phyloP scores from a whole-genome alignment of 2,329 filamentous ascomycete genomes.

The Intubia oerlemansii region DNA sequence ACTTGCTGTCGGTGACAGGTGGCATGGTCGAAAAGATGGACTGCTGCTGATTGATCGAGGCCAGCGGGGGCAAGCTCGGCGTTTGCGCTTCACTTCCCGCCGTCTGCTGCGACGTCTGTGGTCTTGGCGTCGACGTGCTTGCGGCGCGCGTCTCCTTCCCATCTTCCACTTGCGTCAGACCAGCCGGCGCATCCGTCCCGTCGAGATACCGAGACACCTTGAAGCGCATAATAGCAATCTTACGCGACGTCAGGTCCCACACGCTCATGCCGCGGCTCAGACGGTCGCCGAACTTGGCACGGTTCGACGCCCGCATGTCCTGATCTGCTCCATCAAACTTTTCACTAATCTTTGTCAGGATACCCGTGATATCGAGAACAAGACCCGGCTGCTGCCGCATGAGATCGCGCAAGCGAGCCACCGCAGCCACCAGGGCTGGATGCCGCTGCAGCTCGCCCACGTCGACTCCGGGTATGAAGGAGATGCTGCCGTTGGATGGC shows the following conservation, averaged over 20 bases:
- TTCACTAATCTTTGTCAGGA: conserved; percentile 18
- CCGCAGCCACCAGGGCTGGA: conserved; percentile 17
- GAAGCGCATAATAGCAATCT: conserved; percentile 22
- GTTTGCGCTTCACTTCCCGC: too few relatives aligned
- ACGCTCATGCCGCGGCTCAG: conserved; percentile 19
- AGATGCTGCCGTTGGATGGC: background rate
- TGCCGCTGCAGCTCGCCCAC: conserved; percentile 13
- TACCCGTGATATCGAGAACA: conserved; percentile 20
- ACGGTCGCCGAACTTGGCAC: conserved; percentile 7
- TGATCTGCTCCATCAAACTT: conserved; percentile 22
- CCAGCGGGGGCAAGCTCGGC: too few relatives aligned
- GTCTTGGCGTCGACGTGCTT: too few relatives aligned
- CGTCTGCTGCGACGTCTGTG: too few relatives aligned
- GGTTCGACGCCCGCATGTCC: conserved; percentile 13
- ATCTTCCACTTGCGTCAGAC: background rate
- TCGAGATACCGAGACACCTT: conserved; percentile 27
- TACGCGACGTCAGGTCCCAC: conserved; percentile 26
- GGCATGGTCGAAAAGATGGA: too few relatives aligned
- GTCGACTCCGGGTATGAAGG: conserved; percentile 2
- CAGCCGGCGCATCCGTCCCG: conserved; percentile 1
- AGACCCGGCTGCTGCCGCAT: conserved; percentile 23
- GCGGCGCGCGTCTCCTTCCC: background rate
- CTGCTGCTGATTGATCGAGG: too few relatives aligned
- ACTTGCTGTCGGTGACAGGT: too few relatives aligned
- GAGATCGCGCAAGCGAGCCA: conserved; percentile 19